Percentiles rank a stretch among this genome's conserved stretches.
Conservation (phyloP, 305 asterid genomes). For the Andrographis paniculata region DNA sequence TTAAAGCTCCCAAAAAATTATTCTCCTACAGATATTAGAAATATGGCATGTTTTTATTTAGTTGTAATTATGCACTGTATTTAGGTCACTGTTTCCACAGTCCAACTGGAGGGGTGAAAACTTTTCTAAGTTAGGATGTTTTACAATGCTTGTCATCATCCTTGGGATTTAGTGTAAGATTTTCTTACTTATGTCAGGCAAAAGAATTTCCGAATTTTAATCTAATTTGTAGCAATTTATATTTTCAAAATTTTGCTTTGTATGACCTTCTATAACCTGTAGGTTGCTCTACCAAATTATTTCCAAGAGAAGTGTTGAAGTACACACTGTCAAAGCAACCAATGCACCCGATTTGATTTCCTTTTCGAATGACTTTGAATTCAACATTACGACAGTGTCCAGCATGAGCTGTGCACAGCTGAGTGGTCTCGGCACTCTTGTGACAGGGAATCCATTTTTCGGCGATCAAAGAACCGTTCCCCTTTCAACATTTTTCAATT, state of each 20-base stretch:
- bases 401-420: conserved; percentile 85
- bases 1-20: no score
- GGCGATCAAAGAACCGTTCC: conserved; percentile 55
- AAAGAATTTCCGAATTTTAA: no score
- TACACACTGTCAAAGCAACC: conserved; percentile 77
- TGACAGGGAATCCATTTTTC: conserved; percentile 54
- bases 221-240: not conserved
- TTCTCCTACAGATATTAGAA: no score
- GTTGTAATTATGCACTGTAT: no score
- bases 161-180: no score
- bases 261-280: conserved; percentile 13
- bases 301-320: conserved; percentile 80
- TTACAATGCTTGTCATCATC: no score
- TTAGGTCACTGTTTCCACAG: no score
- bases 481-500: conserved; percentile 66
- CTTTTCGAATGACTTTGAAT: conserved; percentile 69
- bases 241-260: not conserved
- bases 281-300: conserved; percentile 92
- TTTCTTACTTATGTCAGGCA: no score
- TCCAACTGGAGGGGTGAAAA: no score
- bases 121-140: no score
- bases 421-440: conserved; percentile 76
- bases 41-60: no score
- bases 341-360: conserved; percentile 76
- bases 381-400: conserved; percentile 80